Evolutionary conservation across 352 stramenopile genomes (phyloP), one percentile per base, ranked within the genome.

Genomic region (Hyaloperonospora brassicae): DNA sequence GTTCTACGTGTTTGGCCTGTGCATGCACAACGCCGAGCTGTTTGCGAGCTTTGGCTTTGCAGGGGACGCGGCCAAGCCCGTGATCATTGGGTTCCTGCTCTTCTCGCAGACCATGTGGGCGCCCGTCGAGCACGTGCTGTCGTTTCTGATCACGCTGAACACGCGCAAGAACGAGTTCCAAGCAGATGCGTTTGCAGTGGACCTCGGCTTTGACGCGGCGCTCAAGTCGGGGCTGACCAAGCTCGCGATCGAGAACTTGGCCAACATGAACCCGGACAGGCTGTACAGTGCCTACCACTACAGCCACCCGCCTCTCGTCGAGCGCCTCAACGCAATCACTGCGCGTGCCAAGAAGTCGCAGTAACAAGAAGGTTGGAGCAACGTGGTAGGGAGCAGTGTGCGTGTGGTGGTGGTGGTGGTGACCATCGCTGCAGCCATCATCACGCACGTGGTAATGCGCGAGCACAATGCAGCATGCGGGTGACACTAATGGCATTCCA

Each of bases 271-370:
- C 65, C 88, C 92, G 36, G 95, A 98, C 72, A 59, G 49, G 51
- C 84, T 93, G 60, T 98, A 98, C 75, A 95, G 82, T 31, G 89
- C 84, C 11, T 98, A 98, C 66, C 95, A 99, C 77, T 98, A 98
- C 76, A 97, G 79, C 61, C 96, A 99, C 70, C 96, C 96, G 31
- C 93, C 95, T 39, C 73, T 98, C 31, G 81, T 98, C 2, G 93
- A 99, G 66, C 84, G 96, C 12, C 76, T 99, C 7, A 86, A 80
- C 40, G 94, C 93, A n/a, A 98, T 99, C 54, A 68, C 68, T 1
- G 61, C 53, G 3, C 61, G 72, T 36, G 73, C 67, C 12, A 87
- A 86, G 68, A 87, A 89, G 56, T 64, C 62, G 21, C 53, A 79
- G 63, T 86, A 71, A 66, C n/a, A n/a, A n/a, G n/a, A n/a, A n/a